Evolutionary conservation across 139 green algal genomes (phyloP), one percentile per base, ranked within the genome.

Genomic region (Parachlorella kessleri): DNA sequence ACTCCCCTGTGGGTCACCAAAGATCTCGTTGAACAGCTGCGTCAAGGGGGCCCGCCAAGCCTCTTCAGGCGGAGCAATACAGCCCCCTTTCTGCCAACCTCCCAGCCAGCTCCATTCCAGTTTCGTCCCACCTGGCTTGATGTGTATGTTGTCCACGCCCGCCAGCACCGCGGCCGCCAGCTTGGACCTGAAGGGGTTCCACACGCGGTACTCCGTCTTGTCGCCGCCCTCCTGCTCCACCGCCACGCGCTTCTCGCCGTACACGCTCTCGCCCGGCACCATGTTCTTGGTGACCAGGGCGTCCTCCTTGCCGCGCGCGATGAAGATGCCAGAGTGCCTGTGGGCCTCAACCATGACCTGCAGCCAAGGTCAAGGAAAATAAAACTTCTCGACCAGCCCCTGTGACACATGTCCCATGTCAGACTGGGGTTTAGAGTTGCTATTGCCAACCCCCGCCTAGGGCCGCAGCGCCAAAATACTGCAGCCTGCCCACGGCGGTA

Each of bases 151-250:
- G 91, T 99, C 97, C 21, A 99, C 89, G 70, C 97, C 97, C 42
- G 97, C 97, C 38, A 99, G 88, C 42, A 99, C 94, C 14, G 95
- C 93, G 26, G 97, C 97, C 21, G 97, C 97, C 70, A 99, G 89
- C 93, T 99, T 99, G 55, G 93, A 98, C 40, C 97, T 88, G 94
- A 99, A 99, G 40, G 97, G 97, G 90, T 99, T 99, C 97, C 97
- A 99, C 41, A 99, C 96, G 48, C 97, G 90, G 91, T 99, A 99
- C 92, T 99, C 97, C 4, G 93, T 87, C 90, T 99, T 98, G 42
- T 92, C 84, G 9, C 92, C 91, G 70, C 87, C 90, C 53, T 81
- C 86, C 74, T 88, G 85, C 87, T 99, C 97, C 28, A 97, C 91
- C 9, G 87, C 88, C 65, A 99, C 93, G 55, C 97, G 91, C 91